These are phyloP conservation scores for Penicillium egyptiacum DNA, from an alignment of 495 filamentous ascomycete genomes.

Conservation along the genomic window DNA sequence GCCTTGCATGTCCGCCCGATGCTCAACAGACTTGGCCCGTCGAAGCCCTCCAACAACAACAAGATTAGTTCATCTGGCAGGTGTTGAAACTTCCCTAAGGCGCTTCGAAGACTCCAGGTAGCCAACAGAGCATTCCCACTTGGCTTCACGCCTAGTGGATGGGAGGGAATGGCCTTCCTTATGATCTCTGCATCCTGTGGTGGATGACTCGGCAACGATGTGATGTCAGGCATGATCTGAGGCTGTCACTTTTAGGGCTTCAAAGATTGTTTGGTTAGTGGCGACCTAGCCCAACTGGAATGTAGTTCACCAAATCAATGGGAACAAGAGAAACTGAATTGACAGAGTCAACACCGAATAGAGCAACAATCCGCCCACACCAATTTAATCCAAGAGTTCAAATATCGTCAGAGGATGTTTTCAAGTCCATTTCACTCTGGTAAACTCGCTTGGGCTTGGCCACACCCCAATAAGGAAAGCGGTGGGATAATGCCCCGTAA, in stretches of 20 bases:
- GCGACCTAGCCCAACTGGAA: slow-evolving; percentile 4
- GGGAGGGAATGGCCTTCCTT: slow-evolving; percentile 59
- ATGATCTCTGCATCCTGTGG: slow-evolving; percentile 21
- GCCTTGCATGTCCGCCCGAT: slow-evolving; percentile 85
- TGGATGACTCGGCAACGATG: slow-evolving; percentile 27
- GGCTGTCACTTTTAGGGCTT: slow-evolving; percentile 31
- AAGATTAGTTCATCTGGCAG: slow-evolving; percentile 83
- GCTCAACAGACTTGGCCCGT: slow-evolving; percentile 58
- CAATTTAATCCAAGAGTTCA: not conserved
- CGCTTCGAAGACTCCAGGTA: slow-evolving; percentile 61
- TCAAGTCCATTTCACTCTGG: not conserved
- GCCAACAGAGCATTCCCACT: slow-evolving; percentile 80
- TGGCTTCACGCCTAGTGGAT: slow-evolving; percentile 85
- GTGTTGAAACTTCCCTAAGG: slow-evolving; percentile 59
- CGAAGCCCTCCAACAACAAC: slow-evolving; percentile 72
- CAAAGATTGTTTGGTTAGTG: slow-evolving; percentile 20
- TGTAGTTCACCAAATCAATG: slow-evolving; percentile 5
- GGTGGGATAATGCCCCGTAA: slow-evolving; percentile 24
- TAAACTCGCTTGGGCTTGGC: slow-evolving; percentile 9
- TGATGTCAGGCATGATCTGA: slow-evolving; percentile 36
- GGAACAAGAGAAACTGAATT: not conserved
- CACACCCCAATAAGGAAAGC: slow-evolving; percentile 19
- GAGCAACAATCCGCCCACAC: not conserved
- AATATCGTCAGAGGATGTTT: not conserved
- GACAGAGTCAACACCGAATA: slow-evolving; percentile 1